phyloP scores from a whole-genome alignment of 2,329 filamentous ascomycete species.

The Cryphonectria carpinicola region DNA sequence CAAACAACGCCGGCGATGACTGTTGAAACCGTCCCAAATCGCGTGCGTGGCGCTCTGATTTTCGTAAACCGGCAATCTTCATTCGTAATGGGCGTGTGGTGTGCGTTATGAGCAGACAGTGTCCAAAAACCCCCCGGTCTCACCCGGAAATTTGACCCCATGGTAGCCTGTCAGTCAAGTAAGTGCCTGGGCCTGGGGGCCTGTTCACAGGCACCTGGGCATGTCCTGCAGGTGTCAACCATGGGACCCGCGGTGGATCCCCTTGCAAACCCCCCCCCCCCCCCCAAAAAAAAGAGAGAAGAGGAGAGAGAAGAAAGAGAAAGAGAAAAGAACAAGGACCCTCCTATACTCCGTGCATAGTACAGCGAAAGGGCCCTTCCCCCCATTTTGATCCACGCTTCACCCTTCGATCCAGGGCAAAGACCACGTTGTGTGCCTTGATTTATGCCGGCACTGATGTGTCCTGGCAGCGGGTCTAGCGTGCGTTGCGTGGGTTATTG shows the following conservation, averaged over 20 bases:
- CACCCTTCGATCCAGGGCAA: not conserved
- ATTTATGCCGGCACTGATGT: constrained; percentile 6
- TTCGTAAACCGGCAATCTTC: not conserved
- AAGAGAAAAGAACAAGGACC: not conserved
- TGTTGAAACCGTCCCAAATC: not conserved
- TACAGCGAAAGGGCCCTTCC: not conserved
- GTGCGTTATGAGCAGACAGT: not conserved
- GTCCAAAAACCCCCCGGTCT: not conserved
- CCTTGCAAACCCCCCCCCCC: too few relatives aligned
- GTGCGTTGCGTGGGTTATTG: not conserved
- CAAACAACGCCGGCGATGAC: not conserved
- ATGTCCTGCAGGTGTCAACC: constrained; percentile 9
- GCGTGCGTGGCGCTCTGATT: not conserved
- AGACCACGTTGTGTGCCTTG: constrained; percentile 2
- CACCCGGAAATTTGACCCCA: not conserved
- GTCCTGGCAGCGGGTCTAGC: constrained; percentile 1
- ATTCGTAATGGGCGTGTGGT: not conserved
- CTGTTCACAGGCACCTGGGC: not conserved
- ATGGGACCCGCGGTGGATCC: not conserved
- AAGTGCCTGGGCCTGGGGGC: not conserved
- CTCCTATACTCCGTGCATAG: not conserved
- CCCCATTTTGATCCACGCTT: not conserved
- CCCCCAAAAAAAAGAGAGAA: not conserved
- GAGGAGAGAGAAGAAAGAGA: not conserved
- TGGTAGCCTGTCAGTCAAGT: not conserved